Conservation (phyloP, 192 early-diverging fungal genomes). For the Jimgerdemannia flammicorona region DNA sequence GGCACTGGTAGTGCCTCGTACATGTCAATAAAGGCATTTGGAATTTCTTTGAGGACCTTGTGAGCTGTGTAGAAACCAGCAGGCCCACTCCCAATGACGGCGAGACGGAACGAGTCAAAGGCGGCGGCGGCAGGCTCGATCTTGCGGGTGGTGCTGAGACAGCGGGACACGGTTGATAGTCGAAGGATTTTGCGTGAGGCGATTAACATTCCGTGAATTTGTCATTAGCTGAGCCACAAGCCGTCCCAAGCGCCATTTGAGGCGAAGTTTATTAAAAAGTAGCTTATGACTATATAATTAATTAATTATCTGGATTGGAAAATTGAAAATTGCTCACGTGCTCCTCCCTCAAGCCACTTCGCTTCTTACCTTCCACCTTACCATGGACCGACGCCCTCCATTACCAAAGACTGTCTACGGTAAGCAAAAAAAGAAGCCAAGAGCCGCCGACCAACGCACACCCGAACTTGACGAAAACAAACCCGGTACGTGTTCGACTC, state of each 20-base stretch:
- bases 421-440: neutral
- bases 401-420: neutral
- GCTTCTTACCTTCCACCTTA: neutral
- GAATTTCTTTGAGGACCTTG: slow-evolving; percentile 61
- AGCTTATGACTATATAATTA: no score
- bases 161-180: neutral
- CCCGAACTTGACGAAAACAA: neutral
- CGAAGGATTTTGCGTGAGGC: no score
- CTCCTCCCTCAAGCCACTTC: no score
- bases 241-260: no score
- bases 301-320: no score
- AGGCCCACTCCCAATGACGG: slow-evolving; percentile 75
- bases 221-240: no score
- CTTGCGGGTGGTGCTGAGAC: neutral
- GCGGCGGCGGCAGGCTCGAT: neutral
- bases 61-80: slow-evolving; percentile 93
- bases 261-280: no score
- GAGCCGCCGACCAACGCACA: neutral
- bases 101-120: slow-evolving; percentile 39
- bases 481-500: neutral
- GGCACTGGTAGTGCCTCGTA: slow-evolving; percentile 83
- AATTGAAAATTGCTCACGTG: no score
- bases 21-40: slow-evolving; percentile 67
- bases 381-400: neutral
- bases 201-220: no score